Evolutionary conservation across 2,329 filamentous ascomycete genomes (phyloP).

Genomic region (Ceratocystis diversiconidia): DNA sequence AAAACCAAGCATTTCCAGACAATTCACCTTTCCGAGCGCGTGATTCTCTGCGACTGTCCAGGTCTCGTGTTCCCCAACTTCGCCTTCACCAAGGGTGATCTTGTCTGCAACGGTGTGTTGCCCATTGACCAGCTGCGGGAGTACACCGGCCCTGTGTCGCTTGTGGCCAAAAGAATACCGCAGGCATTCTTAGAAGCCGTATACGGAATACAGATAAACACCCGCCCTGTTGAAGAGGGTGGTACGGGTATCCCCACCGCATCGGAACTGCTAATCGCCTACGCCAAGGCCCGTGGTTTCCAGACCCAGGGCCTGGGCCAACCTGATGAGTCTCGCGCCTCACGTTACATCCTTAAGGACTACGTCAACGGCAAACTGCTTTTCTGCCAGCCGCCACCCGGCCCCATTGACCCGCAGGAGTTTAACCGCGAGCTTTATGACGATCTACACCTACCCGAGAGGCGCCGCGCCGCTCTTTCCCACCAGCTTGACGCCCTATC

Average conservation of each 20-base stretch:
- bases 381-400: constrained; percentile 76
- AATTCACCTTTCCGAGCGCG: constrained; percentile 77
- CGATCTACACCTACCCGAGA: constrained; percentile 63
- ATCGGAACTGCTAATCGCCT: constrained; percentile 70
- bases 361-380: constrained; percentile 94
- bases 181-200: constrained; percentile 79
- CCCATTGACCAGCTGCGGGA: constrained; percentile 95
- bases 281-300: constrained; percentile 81
- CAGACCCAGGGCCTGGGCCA: constrained; percentile 77
- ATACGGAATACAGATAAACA: constrained; percentile 82
- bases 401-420: constrained; percentile 51
- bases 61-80: constrained; percentile 98
- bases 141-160: constrained; percentile 69
- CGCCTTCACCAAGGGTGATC: constrained; percentile 85
- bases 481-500: constrained; percentile 35
- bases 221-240: constrained; percentile 73
- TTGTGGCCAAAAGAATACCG: constrained; percentile 76
- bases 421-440: constrained; percentile 92
- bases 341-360: constrained; percentile 82
- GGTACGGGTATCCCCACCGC: constrained; percentile 77
- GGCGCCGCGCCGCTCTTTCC: constrained; percentile 54
- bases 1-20: constrained; percentile 99
- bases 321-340: constrained; percentile 84
- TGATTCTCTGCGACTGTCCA: constrained; percentile 92
- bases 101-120: constrained; percentile 87